Evolutionary conservation across 805 yeast species (phyloP).

Genomic region (Monosporozyma yasuniensis): DNA sequence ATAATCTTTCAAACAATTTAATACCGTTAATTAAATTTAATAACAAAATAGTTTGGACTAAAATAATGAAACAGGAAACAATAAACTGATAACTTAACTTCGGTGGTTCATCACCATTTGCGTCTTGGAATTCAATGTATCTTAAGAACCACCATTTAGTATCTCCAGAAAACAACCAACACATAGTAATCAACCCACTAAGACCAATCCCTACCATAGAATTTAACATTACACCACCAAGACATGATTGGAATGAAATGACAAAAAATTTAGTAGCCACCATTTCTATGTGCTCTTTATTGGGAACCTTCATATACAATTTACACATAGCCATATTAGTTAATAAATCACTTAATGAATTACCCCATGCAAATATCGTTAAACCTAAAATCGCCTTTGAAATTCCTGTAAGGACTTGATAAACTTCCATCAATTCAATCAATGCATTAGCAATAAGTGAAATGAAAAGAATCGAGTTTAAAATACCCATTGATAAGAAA

Average conservation of each 20-base stretch:
- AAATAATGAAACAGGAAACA: slow-evolving; percentile 19
- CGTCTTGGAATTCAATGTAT: slow-evolving; percentile 14
- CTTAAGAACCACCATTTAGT: slow-evolving; percentile 20
- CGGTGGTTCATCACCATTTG: neutral
- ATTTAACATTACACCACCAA: slow-evolving; percentile 85
- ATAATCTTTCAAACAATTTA: slow-evolving; percentile 6
- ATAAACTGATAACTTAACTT: slow-evolving; percentile 16
- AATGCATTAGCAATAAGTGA: slow-evolving; percentile 28
- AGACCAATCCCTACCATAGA: slow-evolving; percentile 74
- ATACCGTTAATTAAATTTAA: slow-evolving; percentile 14
- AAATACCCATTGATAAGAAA: slow-evolving; percentile 20
- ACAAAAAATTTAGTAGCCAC: slow-evolving; percentile 58
- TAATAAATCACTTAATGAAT: slow-evolving; percentile 84
- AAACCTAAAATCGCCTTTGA: slow-evolving; percentile 82
- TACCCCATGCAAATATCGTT: slow-evolving; percentile 91
- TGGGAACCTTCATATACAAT: slow-evolving; percentile 32
- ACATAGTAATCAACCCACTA: slow-evolving; percentile 48
- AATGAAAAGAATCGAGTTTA: slow-evolving; percentile 28
- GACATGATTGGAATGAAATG: slow-evolving; percentile 88
- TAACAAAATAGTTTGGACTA: slow-evolving; percentile 17
- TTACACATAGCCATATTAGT: slow-evolving; percentile 77
- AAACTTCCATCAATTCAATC: slow-evolving; percentile 29
- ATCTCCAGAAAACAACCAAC: slow-evolving; percentile 13
- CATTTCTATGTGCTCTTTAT: slow-evolving; percentile 10
- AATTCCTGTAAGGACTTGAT: slow-evolving; percentile 32